Conservation (phyloP, 176 grass and related monocot genomes). For the Avena eriantha region DNA sequence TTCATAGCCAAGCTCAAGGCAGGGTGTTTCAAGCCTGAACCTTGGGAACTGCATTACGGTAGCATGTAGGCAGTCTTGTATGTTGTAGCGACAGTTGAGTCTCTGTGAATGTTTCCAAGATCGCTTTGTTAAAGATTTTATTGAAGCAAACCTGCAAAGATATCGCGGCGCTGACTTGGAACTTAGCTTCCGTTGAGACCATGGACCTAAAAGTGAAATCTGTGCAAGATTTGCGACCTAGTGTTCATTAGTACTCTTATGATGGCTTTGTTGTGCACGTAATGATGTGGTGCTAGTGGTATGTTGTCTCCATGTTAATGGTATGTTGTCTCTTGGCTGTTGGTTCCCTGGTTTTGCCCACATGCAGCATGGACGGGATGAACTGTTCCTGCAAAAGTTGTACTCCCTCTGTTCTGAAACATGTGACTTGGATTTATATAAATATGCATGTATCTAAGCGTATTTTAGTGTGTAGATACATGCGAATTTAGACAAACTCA, state of each 20-base stretch:
- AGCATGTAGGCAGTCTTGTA: not conserved
- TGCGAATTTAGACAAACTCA: too few species aligned
- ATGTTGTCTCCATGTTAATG: conserved; percentile 14
- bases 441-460: too few species aligned
- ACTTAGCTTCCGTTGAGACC: not conserved
- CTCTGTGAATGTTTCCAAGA: not conserved
- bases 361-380: too few species aligned
- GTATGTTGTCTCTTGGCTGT: not conserved
- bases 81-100: not conserved
- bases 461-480: too few species aligned
- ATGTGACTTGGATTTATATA: too few species aligned
- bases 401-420: too few species aligned
- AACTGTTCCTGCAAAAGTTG: too few species aligned
- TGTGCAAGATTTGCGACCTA: not conserved
- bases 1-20: not conserved
- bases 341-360: not conserved
- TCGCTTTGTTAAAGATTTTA: not conserved
- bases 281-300: not conserved
- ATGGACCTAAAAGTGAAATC: not conserved
- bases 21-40: not conserved
- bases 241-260: not conserved
- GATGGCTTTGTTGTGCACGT: not conserved
- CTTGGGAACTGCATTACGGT: not conserved
- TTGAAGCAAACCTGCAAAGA: not conserved
- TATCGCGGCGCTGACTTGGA: not conserved